Evolutionary conservation across 2,329 filamentous ascomycete genomes (phyloP).

Genomic region (Tolypocladium album): DNA sequence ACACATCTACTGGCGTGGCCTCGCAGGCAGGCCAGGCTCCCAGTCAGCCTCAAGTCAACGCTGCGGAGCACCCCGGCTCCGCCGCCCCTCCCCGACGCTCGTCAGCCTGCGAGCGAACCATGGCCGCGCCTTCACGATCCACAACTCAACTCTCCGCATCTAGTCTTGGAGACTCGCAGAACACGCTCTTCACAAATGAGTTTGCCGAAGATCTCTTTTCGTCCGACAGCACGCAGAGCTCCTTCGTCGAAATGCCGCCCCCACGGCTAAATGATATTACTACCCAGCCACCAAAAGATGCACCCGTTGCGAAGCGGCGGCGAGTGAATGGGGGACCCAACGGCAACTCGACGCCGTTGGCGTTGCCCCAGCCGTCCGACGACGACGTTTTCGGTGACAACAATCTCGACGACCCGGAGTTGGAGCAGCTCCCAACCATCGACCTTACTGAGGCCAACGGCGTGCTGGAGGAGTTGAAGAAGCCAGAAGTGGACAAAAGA

Average conservation of each 20-base stretch:
- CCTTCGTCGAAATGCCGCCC: constrained; percentile 14
- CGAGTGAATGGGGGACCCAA: constrained; percentile 3
- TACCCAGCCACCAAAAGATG: background rate
- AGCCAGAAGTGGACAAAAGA: constrained; percentile 35
- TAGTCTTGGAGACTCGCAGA: constrained; percentile 13
- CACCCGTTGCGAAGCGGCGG: constrained; percentile 14
- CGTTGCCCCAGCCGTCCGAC: constrained; percentile 3
- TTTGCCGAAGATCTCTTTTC: constrained; percentile 13
- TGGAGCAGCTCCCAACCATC: constrained; percentile 19
- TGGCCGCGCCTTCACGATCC: constrained; percentile 10
- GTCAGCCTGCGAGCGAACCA: constrained; percentile 6
- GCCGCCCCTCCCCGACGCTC: constrained; percentile 5
- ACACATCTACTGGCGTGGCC: background rate
- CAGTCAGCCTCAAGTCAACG: constrained; percentile 2
- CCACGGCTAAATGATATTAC: background rate
- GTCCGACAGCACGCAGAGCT: constrained; percentile 14
- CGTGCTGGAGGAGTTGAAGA: constrained; percentile 30
- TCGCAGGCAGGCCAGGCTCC: constrained; percentile 2
- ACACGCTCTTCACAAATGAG: constrained; percentile 15
- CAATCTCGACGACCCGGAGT: constrained; percentile 7
- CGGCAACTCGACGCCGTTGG: background rate
- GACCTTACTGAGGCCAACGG: constrained; percentile 29
- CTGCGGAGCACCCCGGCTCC: constrained; percentile 1
- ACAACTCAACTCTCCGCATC: constrained; percentile 8
- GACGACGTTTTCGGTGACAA: constrained; percentile 17